Evolutionary conservation across 106 monocot species (phyloP).

Genomic region (Phalaenopsis equestris): DNA sequence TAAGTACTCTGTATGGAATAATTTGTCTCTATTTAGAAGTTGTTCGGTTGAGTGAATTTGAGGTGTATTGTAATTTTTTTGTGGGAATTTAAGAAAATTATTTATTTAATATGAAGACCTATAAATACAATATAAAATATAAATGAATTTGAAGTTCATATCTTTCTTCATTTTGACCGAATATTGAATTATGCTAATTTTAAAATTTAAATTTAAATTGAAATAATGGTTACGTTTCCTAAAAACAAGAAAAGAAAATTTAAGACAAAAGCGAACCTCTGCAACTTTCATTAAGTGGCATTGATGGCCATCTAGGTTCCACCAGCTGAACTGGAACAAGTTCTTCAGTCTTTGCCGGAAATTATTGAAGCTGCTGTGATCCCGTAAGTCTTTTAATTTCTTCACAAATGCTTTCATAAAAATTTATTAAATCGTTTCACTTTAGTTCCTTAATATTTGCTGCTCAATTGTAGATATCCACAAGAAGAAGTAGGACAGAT

Average conservation of each 20-base stretch:
- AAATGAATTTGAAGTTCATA: no score
- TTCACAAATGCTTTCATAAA: not conserved
- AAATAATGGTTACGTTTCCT: not conserved
- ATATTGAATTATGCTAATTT: not conserved
- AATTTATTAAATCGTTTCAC: not conserved
- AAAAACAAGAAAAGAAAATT: no score
- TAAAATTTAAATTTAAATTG: not conserved
- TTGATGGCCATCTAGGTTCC: constrained; percentile 32
- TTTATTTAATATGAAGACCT: no score
- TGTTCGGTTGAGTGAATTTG: no score
- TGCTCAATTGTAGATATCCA: constrained; percentile 28
- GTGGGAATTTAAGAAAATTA: no score
- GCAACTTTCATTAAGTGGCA: not conserved
- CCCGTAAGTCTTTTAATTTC: constrained; percentile 32
- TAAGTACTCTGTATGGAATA: no score
- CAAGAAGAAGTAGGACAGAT: constrained; percentile 61
- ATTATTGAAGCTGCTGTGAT: constrained; percentile 58
- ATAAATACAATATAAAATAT: no score
- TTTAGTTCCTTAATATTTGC: not conserved
- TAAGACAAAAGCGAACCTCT: not conserved
- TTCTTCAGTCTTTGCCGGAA: constrained; percentile 36
- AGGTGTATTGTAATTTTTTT: no score
- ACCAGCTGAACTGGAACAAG: constrained; percentile 50
- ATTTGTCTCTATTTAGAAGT: no score
- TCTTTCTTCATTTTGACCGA: no score